These are phyloP conservation scores for Penicillium italicum DNA, from an alignment of 2,329 filamentous ascomycete genomes.

Conservation along the genomic window DNA sequence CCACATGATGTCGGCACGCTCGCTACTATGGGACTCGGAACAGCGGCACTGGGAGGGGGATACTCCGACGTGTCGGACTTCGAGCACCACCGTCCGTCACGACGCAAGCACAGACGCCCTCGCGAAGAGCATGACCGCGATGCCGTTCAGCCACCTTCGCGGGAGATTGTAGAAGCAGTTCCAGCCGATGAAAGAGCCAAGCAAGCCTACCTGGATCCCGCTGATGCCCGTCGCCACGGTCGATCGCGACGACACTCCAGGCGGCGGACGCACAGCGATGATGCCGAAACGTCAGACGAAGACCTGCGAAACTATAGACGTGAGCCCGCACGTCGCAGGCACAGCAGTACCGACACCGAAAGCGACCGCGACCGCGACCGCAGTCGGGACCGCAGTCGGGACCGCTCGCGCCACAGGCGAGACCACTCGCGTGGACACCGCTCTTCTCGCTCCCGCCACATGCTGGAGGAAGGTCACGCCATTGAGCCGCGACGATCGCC, in stretches of 20 bases:
- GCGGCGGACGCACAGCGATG: constrained; percentile 26
- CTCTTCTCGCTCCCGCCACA: constrained; percentile 27
- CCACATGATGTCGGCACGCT: constrained; percentile 16
- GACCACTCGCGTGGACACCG: constrained; percentile 22
- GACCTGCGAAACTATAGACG: constrained; percentile 32
- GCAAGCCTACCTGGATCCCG: constrained; percentile 16
- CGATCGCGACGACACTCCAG: constrained; percentile 26
- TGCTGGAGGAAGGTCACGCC: constrained; percentile 14
- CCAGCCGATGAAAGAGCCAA: constrained; percentile 1
- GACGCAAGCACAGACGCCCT: constrained; percentile 21
- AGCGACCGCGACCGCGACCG: constrained; percentile 21
- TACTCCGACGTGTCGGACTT: constrained; percentile 35
- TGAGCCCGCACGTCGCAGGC: constrained; percentile 25
- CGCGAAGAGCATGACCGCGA: constrained; percentile 22
- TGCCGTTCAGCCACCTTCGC: constrained; percentile 10
- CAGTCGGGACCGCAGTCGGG: constrained; percentile 14
- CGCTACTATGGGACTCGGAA: constrained; percentile 33
- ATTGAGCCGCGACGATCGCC: constrained; percentile 20
- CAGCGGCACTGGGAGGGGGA: constrained; percentile 35
- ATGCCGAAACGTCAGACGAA: constrained; percentile 33
- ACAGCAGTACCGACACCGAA: constrained; percentile 27
- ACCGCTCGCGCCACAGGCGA: constrained; percentile 15
- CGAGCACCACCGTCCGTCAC: constrained; percentile 19
- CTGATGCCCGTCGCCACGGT: constrained; percentile 14
- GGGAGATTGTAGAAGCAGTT: constrained; percentile 17